Conservation (phyloP, 2,329 filamentous ascomycete genomes). For the Orbilia javanica region DNA sequence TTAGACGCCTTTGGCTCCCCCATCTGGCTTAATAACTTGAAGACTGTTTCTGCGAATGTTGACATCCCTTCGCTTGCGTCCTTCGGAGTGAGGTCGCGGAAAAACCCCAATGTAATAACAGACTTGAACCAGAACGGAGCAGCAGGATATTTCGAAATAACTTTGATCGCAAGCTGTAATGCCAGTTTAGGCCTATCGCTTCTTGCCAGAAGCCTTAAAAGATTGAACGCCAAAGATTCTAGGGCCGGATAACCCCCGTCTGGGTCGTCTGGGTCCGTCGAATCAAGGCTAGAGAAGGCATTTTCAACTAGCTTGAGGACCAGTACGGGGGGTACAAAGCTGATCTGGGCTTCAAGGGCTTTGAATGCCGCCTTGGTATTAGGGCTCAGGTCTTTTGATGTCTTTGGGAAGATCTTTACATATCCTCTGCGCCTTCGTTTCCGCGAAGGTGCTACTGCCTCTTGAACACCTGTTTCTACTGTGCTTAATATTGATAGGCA, state of each 20-base stretch:
- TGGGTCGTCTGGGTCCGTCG: not conserved
- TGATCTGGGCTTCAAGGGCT: not conserved
- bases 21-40: not conserved
- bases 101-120: not conserved
- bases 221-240: not conserved
- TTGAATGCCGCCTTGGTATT: not conserved
- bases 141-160: conserved; percentile 19
- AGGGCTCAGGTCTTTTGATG: not conserved
- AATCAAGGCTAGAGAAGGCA: not conserved
- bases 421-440: not conserved
- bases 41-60: not conserved
- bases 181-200: conserved; percentile 22
- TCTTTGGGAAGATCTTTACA: not conserved
- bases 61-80: not conserved
- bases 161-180: not conserved
- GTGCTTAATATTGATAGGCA: not conserved
- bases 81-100: not conserved
- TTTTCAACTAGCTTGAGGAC: conserved; percentile 4
- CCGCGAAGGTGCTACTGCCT: no score
- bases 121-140: conserved; percentile 20
- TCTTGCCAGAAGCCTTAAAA: conserved; percentile 6
- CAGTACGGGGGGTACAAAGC: not conserved
- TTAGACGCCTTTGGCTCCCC: not conserved
- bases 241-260: not conserved
- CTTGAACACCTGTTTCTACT: no score